A percentile compares a stretch with the other conserved stretches of the same genome.
These are phyloP conservation scores for Pterulicium gracile DNA, from an alignment of 1,284 basidiomycete genomes.

Conservation along the genomic window DNA sequence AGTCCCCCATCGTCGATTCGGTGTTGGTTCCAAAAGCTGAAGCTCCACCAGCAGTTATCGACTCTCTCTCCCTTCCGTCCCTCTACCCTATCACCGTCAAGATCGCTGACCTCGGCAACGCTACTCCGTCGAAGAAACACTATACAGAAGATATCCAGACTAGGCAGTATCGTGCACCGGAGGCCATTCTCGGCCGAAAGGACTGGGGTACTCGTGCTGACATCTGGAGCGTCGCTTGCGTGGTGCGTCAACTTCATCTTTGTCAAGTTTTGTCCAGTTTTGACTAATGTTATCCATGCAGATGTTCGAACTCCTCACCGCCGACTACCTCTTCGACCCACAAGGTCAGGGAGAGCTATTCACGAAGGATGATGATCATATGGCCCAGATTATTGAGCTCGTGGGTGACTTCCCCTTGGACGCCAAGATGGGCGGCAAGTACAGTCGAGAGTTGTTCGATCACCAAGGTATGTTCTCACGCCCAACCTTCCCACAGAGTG, in stretches of 20 bases:
- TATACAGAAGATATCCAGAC: constrained; percentile 94
- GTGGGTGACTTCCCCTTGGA: constrained; percentile 62
- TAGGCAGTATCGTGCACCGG: constrained; percentile 84
- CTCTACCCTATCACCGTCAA: constrained; percentile 66
- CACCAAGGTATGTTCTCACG: constrained; percentile 42
- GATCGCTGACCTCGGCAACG: constrained; percentile 87
- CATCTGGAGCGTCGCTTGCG: constrained; percentile 83
- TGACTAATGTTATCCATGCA: constrained; percentile 15
- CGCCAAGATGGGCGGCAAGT: constrained; percentile 77
- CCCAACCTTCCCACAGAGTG: background rate
- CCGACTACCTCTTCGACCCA: constrained; percentile 85
- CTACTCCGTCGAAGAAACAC: constrained; percentile 73
- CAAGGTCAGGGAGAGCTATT: constrained; percentile 75
- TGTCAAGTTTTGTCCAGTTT: background rate
- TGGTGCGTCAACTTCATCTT: constrained; percentile 31
- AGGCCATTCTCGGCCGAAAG: constrained; percentile 78
- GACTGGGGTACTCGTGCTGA: constrained; percentile 85
- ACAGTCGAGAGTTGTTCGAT: constrained; percentile 78
- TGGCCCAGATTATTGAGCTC: constrained; percentile 88
- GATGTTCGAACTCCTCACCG: constrained; percentile 77
- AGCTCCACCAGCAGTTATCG: constrained; percentile 11
- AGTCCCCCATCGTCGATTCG: constrained; percentile 8
- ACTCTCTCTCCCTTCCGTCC: constrained; percentile 14
- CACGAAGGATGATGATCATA: constrained; percentile 90
- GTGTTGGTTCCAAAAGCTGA: constrained; percentile 3